phyloP scores from a whole-genome alignment of 768 basidiomycete genomes.

The Leccinum obscurum region DNA sequence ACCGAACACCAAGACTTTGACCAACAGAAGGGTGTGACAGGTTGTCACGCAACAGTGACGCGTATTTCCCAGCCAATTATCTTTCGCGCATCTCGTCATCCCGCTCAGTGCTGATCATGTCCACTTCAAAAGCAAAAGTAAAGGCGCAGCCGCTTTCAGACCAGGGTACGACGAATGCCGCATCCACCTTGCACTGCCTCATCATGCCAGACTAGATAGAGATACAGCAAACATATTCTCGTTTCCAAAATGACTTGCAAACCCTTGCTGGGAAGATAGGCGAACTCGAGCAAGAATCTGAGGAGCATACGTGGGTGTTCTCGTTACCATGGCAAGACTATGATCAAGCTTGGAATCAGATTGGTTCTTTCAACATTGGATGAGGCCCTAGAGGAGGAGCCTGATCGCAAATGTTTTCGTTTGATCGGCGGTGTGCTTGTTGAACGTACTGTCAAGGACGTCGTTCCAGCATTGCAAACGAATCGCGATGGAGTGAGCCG shows the following conservation, averaged over 20 bases:
- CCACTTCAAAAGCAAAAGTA: constrained; percentile 55
- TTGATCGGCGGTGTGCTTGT: constrained; percentile 95
- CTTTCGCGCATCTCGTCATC: constrained; percentile 14
- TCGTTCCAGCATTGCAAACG: constrained; percentile 86
- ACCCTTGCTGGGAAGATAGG: constrained; percentile 92
- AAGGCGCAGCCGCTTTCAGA: constrained; percentile 61
- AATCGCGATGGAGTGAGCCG: constrained; percentile 80
- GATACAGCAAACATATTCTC: constrained; percentile 78
- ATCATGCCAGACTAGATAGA: constrained; percentile 61
- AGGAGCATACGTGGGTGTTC: constrained; percentile 82
- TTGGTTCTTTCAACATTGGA: constrained; percentile 86
- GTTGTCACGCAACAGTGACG: constrained; percentile 29
- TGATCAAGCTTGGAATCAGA: constrained; percentile 40
- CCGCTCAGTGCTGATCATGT: constrained; percentile 36
- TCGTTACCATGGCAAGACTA: not conserved
- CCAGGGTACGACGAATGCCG: constrained; percentile 56
- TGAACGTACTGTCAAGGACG: constrained; percentile 93
- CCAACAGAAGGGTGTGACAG: constrained; percentile 25
- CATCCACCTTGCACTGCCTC: constrained; percentile 24
- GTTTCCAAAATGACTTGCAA: constrained; percentile 86
- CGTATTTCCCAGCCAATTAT: constrained; percentile 28
- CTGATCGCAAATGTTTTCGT: constrained; percentile 93
- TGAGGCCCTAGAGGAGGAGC: constrained; percentile 79
- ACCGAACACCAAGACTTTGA: constrained; percentile 12
- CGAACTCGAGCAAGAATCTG: constrained; percentile 93